Conservation (phyloP, 768 basidiomycete species). For the Mrakia gelida region DNA sequence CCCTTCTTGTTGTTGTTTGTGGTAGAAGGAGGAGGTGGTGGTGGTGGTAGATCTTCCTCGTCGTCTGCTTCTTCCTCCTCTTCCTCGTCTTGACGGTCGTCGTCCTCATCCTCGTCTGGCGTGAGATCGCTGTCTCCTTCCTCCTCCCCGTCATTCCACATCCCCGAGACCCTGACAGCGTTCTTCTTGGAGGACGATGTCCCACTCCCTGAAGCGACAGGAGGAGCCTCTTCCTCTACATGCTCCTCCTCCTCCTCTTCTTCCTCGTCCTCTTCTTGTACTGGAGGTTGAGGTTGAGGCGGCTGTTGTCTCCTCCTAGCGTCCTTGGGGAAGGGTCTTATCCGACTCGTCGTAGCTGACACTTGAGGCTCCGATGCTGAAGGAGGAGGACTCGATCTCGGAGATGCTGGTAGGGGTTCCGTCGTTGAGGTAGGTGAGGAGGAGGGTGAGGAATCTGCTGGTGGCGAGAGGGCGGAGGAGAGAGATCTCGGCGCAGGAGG, state of each 20-base stretch:
- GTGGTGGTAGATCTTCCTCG: constrained; percentile 24
- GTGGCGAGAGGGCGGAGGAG: constrained; percentile 5
- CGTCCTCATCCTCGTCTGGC: constrained; percentile 27
- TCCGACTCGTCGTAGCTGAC: constrained; percentile 3
- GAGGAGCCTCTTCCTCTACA: neutral
- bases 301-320: neutral
- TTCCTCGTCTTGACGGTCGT: neutral
- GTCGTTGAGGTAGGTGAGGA: neutral
- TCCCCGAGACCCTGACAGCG: constrained; percentile 4
- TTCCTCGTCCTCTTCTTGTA: neutral
- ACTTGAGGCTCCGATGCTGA: neutral
- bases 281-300: neutral
- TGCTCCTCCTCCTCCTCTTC: constrained; percentile 6
- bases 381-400: neutral
- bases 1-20: neutral
- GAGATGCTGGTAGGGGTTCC: constrained; percentile 6
- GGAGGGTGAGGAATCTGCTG: neutral
- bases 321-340: constrained; percentile 10
- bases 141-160: constrained; percentile 26
- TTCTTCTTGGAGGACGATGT: neutral
- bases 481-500: constrained; percentile 10
- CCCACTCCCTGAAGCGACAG: neutral
- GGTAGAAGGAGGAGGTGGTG: neutral
- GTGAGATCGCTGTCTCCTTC: constrained; percentile 30
- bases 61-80: neutral